phyloP scores from a whole-genome alignment of 129 eudicot species.

The Saposhnikovia divaricata region DNA sequence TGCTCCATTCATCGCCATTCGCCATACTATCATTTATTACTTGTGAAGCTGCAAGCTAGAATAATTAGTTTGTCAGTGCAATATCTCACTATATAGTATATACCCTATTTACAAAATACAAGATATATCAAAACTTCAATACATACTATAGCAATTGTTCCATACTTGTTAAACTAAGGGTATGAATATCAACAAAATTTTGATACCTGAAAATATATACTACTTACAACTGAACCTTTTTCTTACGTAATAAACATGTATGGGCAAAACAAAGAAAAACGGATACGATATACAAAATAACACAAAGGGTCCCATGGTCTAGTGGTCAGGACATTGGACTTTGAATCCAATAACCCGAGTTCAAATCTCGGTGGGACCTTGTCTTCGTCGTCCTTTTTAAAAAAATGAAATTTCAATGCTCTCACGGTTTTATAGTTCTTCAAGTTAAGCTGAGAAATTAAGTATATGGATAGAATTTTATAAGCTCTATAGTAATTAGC shows the following conservation, averaged over 20 bases:
- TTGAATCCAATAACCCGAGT: conserved; percentile 70
- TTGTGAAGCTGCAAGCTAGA: not conserved
- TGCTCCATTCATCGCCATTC: not conserved
- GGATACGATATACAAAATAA: not conserved
- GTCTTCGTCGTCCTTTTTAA: not conserved
- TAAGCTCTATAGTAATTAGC: not conserved
- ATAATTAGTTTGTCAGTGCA: not conserved
- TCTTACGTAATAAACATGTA: not conserved
- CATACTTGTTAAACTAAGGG: not conserved
- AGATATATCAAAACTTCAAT: not conserved
- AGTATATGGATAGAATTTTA: not conserved
- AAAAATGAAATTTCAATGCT: not conserved
- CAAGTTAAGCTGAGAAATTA: too few species aligned
- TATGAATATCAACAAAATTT: not conserved
- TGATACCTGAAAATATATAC: not conserved
- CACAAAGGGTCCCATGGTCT: conserved; percentile 47
- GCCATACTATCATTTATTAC: not conserved
- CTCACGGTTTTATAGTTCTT: not conserved
- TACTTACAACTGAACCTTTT: not conserved
- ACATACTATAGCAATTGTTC: too few species aligned
- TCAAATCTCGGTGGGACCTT: conserved; percentile 34
- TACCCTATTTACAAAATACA: not conserved
- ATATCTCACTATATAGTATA: not conserved
- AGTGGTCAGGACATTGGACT: conserved; percentile 74
- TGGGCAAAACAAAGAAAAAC: not conserved